A percentile compares a stretch with the other conserved stretches of the same genome.
Conservation (phyloP, 2,329 filamentous ascomycete species). For the Alternaria arborescens region DNA sequence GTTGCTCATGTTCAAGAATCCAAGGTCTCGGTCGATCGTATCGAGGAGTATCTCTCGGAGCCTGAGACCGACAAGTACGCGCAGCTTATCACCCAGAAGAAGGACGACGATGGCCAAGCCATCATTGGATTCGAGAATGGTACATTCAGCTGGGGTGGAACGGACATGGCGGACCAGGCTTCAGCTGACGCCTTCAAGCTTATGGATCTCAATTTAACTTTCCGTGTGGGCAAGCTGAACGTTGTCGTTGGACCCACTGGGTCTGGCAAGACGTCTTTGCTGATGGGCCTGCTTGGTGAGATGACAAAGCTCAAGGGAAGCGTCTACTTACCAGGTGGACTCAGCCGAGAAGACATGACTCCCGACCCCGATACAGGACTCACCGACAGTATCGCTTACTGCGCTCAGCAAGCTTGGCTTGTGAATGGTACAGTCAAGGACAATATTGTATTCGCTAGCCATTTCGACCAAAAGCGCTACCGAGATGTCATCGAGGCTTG, state of each 20-base stretch:
- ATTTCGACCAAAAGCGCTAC: slow-evolving; percentile 83
- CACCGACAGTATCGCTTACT: slow-evolving; percentile 93
- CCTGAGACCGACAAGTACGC: slow-evolving; percentile 96
- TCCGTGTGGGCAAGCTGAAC: slow-evolving; percentile 86
- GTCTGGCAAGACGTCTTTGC: slow-evolving; percentile 91
- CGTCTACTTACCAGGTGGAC: slow-evolving; percentile 85
- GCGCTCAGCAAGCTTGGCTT: slow-evolving; percentile 95
- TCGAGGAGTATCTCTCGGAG: slow-evolving; percentile 91
- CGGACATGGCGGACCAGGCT: slow-evolving; percentile 61
- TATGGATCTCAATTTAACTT: slow-evolving; percentile 82
- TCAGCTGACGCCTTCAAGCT: slow-evolving; percentile 75
- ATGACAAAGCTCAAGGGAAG: slow-evolving; percentile 86
- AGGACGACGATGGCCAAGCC: slow-evolving; percentile 72
- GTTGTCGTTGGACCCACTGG: slow-evolving; percentile 93
- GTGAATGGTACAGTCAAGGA: slow-evolving; percentile 95
- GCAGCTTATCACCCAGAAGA: slow-evolving; percentile 76
- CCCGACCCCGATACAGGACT: slow-evolving; percentile 84
- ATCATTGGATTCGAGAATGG: slow-evolving; percentile 86
- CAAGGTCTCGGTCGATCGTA: slow-evolving; percentile 94
- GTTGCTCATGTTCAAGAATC: slow-evolving; percentile 97
- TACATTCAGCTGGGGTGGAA: slow-evolving; percentile 87
- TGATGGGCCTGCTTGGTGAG: slow-evolving; percentile 95
- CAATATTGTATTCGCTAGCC: slow-evolving; percentile 90
- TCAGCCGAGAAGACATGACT: slow-evolving; percentile 83
- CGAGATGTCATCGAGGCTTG: slow-evolving; percentile 89